Evolutionary conservation across 164 flowering plant species (phyloP).

Genomic region (Saururus chinensis): DNA sequence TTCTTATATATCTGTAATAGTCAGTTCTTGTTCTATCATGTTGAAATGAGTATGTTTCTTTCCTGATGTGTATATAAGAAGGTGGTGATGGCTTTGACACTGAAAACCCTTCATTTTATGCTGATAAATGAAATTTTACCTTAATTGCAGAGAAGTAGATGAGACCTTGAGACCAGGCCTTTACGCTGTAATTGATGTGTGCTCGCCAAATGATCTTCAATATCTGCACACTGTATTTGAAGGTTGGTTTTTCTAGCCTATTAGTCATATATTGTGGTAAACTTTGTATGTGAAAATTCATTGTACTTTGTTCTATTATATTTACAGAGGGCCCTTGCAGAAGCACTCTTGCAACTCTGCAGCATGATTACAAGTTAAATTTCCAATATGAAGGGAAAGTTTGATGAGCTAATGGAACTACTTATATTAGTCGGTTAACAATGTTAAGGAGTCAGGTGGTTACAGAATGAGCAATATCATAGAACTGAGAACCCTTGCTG

Average conservation of each 20-base stretch:
- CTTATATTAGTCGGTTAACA: too few species aligned
- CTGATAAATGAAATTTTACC: not conserved
- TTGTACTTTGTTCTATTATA: conserved; percentile 2
- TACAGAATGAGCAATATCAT: too few species aligned
- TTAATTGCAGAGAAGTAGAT: conserved; percentile 64
- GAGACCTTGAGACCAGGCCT: conserved; percentile 85
- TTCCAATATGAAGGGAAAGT: conserved; percentile 86
- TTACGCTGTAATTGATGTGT: conserved; percentile 74
- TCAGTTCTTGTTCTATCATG: too few species aligned
- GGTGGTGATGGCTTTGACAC: too few species aligned
- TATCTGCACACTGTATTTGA: conserved; percentile 70
- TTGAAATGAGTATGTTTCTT: too few species aligned
- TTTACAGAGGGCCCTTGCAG: conserved; percentile 89
- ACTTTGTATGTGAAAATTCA: too few species aligned
- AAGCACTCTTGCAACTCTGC: conserved; percentile 55
- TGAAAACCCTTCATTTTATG: too few species aligned
- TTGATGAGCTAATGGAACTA: conserved; percentile 7
- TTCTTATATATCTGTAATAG: not conserved
- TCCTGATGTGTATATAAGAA: too few species aligned
- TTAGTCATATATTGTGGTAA: too few species aligned
- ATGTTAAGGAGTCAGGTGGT: too few species aligned
- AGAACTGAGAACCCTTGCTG: too few species aligned
- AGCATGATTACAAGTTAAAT: conserved; percentile 63
- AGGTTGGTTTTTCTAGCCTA: conserved; percentile 31
- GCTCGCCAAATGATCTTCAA: conserved; percentile 78